These are phyloP conservation scores for Pseudogymnoascus sp. DNA, from an alignment of 2,329 filamentous ascomycete species.

Conservation along the genomic window DNA sequence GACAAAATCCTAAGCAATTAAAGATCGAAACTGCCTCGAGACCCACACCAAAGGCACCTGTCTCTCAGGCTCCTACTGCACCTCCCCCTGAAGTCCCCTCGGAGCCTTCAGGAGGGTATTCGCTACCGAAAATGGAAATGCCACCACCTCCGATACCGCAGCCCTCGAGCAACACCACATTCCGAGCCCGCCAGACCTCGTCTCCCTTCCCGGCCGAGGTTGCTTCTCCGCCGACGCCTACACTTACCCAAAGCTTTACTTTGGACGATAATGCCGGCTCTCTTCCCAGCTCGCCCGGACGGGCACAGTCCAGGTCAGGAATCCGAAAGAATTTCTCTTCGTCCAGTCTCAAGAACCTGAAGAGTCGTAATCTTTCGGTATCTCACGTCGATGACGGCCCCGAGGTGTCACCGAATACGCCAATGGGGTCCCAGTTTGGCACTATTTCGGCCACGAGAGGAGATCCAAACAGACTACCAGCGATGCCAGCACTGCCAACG, in stretches of 20 bases:
- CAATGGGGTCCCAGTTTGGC: slow-evolving; percentile 60
- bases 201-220: slow-evolving; percentile 23
- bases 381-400: slow-evolving; percentile 49
- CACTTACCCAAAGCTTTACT: slow-evolving; percentile 22
- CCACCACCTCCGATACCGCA: slow-evolving; percentile 17
- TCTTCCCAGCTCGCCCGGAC: slow-evolving; percentile 44
- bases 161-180: slow-evolving; percentile 13
- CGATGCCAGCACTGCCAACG: slow-evolving; percentile 58
- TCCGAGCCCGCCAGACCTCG: slow-evolving; percentile 19
- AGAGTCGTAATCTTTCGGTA: slow-evolving; percentile 64
- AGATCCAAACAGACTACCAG: slow-evolving; percentile 40
- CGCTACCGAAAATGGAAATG: slow-evolving; percentile 21
- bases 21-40: slow-evolving; percentile 70
- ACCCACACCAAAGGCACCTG: slow-evolving; percentile 10
- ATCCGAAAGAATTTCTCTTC: slow-evolving; percentile 64
- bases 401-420: slow-evolving; percentile 66
- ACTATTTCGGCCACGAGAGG: slow-evolving; percentile 29
- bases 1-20: slow-evolving; percentile 70
- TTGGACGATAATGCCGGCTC: slow-evolving; percentile 30
- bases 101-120: slow-evolving; percentile 9
- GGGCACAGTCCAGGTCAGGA: slow-evolving; percentile 34
- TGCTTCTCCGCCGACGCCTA: slow-evolving; percentile 25
- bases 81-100: background rate
- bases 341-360: slow-evolving; percentile 62
- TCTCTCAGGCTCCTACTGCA: background rate